Conservation (phyloP, 2,329 filamentous ascomycete species). For the Lachnellula subtilissima region DNA sequence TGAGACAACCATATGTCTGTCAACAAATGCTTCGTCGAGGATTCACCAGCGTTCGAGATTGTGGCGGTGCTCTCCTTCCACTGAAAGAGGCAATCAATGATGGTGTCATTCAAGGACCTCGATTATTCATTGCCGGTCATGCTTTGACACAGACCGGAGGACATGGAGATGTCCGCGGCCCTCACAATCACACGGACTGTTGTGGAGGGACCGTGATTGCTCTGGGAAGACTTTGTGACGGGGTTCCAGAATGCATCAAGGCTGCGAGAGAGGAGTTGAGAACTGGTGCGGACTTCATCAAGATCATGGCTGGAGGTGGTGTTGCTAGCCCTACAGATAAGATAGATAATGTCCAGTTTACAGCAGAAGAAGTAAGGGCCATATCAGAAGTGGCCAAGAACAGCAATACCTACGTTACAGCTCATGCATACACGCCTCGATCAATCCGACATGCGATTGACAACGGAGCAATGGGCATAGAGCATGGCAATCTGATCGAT, state of each 20-base stretch:
- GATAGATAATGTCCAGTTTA: conserved; percentile 52
- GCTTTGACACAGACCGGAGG: conserved; percentile 55
- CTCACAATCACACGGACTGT: conserved; percentile 42
- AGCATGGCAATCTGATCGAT: conserved; percentile 60
- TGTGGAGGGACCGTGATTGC: conserved; percentile 41
- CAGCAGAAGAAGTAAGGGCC: conserved; percentile 49
- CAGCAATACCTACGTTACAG: conserved; percentile 49
- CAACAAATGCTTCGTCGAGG: conserved; percentile 49
- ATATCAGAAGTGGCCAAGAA: conserved; percentile 47
- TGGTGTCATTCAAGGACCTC: conserved; percentile 49
- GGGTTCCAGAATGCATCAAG: conserved; percentile 49
- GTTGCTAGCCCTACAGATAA: conserved; percentile 52
- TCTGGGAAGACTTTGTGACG: conserved; percentile 46
- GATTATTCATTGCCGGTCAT: conserved; percentile 50
- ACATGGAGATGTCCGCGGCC: conserved; percentile 47
- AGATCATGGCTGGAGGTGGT: conserved; percentile 56
- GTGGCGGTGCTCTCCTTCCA: conserved; percentile 50
- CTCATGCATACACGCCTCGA: conserved; percentile 52
- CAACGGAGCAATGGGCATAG: conserved; percentile 51
- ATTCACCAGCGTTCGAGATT: conserved; percentile 55
- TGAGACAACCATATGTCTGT: conserved; percentile 45
- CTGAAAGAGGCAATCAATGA: conserved; percentile 53
- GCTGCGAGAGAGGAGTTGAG: conserved; percentile 50
- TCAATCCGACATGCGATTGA: conserved; percentile 51
- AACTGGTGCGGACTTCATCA: conserved; percentile 55